phyloP scores from a whole-genome alignment of 441 rosid genomes.

The Euphorbia corollata region DNA sequence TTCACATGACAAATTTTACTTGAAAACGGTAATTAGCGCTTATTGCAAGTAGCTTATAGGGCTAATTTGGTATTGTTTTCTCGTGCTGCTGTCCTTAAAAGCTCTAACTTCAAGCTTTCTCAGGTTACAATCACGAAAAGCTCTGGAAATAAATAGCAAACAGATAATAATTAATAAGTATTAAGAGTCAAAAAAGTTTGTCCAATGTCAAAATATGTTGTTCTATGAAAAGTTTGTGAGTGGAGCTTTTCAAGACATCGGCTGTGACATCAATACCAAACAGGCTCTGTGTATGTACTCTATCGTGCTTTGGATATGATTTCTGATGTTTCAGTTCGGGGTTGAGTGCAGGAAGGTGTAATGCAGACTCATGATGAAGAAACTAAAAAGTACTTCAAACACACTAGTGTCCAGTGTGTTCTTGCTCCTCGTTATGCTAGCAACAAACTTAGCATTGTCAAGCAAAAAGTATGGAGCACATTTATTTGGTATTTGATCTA shows the following conservation, averaged over 20 bases:
- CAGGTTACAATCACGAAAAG: too few relatives aligned
- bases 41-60: neutral
- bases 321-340: conserved; percentile 4
- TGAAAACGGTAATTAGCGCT: conserved; percentile 45
- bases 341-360: conserved; percentile 50
- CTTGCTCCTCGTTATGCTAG: conserved; percentile 75
- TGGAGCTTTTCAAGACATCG: too few relatives aligned
- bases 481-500: conserved; percentile 9
- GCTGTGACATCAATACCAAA: too few relatives aligned
- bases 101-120: too few relatives aligned
- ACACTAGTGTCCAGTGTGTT: conserved; percentile 52
- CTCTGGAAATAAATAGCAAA: too few relatives aligned
- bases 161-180: too few relatives aligned
- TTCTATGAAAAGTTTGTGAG: too few relatives aligned
- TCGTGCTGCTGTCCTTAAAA: too few relatives aligned
- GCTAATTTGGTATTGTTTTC: too few relatives aligned
- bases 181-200: too few relatives aligned
- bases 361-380: conserved; percentile 91
- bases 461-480: conserved; percentile 52
- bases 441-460: conserved; percentile 60
- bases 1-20: conserved; percentile 53
- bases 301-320: neutral
- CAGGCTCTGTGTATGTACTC: neutral
- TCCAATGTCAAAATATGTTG: too few relatives aligned
- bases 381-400: conserved; percentile 59